Evolutionary conservation across 345 rosid species (phyloP).

Genomic region (Atalantia buxifolia): DNA sequence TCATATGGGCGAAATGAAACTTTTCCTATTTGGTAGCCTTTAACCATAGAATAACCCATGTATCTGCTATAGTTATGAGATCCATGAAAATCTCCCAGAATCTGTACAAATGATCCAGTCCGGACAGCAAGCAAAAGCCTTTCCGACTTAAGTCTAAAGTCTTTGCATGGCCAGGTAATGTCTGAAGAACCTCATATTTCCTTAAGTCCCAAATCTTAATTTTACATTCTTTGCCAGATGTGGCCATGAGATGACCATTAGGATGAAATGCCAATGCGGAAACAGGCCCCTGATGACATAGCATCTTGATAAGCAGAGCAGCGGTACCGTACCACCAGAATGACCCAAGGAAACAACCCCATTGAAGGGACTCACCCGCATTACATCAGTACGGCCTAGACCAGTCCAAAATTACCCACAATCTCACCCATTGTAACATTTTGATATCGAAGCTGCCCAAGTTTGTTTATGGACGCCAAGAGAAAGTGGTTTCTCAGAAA

Average conservation of each 20-base stretch:
- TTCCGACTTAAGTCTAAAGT: constrained; percentile 84
- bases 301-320: constrained; percentile 78
- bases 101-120: constrained; percentile 62
- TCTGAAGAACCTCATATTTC: constrained; percentile 73
- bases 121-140: constrained; percentile 85
- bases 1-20: constrained; percentile 81
- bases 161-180: constrained; percentile 60
- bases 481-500: constrained; percentile 76
- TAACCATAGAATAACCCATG: constrained; percentile 72
- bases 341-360: constrained; percentile 80
- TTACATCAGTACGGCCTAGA: no score
- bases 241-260: constrained; percentile 91
- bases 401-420: no score
- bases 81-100: constrained; percentile 48
- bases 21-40: constrained; percentile 79
- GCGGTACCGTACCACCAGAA: constrained; percentile 69
- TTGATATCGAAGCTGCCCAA: no score
- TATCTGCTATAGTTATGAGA: constrained; percentile 61
- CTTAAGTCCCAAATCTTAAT: constrained; percentile 94
- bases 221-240: constrained; percentile 74
- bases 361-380: no score
- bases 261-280: constrained; percentile 93
- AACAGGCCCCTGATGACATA: constrained; percentile 75
- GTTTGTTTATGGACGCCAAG: no score
- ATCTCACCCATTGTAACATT: no score